These are phyloP conservation scores for Dillenia suffruticosa DNA, from an alignment of 164 flowering plant species.

Conservation along the genomic window DNA sequence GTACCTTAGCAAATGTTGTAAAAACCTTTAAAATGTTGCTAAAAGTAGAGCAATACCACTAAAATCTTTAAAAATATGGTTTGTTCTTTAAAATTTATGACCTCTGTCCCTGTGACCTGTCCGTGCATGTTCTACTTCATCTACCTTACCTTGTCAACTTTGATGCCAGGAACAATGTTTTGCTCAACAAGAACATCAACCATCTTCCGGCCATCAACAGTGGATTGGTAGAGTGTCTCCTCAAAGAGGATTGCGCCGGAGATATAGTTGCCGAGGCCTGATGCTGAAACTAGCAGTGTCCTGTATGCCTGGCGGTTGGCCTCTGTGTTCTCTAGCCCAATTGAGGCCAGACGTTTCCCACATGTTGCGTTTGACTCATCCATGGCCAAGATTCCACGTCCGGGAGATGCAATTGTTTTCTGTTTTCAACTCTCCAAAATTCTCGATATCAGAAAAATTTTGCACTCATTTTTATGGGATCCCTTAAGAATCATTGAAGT, in stretches of 20 bases:
- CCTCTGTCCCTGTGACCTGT: too few species aligned
- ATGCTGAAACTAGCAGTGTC: conserved; percentile 22
- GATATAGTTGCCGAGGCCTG: conserved; percentile 29
- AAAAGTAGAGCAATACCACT: too few species aligned
- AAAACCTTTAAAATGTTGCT: too few species aligned
- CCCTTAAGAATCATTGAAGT: too few species aligned
- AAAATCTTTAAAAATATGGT: too few species aligned
- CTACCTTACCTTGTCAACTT: conserved; percentile 33
- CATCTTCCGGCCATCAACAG: conserved; percentile 32
- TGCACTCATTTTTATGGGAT: too few species aligned
- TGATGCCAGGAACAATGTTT: conserved; percentile 36
- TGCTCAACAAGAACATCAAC: conserved; percentile 34
- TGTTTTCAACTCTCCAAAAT: background rate
- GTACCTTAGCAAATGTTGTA: too few species aligned
- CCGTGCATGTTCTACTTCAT: too few species aligned
- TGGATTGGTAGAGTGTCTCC: conserved; percentile 43
- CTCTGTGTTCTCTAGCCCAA: conserved; percentile 30
- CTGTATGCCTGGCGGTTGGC: conserved; percentile 32
- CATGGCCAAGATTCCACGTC: conserved; percentile 32
- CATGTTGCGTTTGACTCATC: conserved; percentile 37
- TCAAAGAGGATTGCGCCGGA: conserved; percentile 44
- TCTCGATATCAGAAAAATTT: too few species aligned
- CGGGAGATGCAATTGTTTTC: conserved; percentile 31
- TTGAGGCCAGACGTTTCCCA: conserved; percentile 30
- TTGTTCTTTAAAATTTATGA: too few species aligned